These are phyloP conservation scores for Dendrocalamus sinicus DNA, from an alignment of 176 grass and related monocot genomes.

Conservation along the genomic window DNA sequence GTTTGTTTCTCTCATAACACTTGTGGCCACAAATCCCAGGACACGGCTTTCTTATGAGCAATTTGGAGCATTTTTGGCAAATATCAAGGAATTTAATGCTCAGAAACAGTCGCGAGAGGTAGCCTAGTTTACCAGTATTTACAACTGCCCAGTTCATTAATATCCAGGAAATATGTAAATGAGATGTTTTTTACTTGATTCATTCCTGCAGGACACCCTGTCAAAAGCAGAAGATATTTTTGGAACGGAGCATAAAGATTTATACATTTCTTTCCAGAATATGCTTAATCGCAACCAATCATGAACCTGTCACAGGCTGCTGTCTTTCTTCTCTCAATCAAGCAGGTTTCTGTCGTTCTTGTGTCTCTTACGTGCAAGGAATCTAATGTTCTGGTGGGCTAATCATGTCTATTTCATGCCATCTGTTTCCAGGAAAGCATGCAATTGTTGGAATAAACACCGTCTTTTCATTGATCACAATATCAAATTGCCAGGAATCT, in stretches of 20 bases:
- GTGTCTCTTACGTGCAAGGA: not conserved
- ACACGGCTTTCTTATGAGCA: conserved; percentile 88
- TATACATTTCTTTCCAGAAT: conserved; percentile 85
- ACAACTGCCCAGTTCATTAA: not conserved
- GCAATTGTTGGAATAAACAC: conserved; percentile 10
- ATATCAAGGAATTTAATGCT: conserved; percentile 93
- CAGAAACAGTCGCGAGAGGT: conserved; percentile 86
- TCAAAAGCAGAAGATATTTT: conserved; percentile 92
- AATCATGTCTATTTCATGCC: conserved; percentile 16
- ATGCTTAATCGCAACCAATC: conserved; percentile 76
- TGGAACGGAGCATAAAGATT: conserved; percentile 83
- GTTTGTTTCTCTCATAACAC: not conserved
- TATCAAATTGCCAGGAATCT: conserved; percentile 19
- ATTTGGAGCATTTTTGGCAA: conserved; percentile 90
- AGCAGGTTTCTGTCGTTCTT: not conserved
- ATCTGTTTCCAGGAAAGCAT: conserved; percentile 32
- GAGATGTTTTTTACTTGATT: conserved; percentile 5
- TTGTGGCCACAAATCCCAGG: conserved; percentile 51
- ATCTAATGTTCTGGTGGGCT: conserved; percentile 18
- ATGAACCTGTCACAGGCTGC: conserved; percentile 39
- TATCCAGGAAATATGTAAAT: conserved; percentile 18
- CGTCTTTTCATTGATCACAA: conserved; percentile 25
- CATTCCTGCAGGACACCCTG: conserved; percentile 71
- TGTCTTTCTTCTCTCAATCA: conserved; percentile 25
- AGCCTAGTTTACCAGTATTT: not conserved